phyloP scores from a whole-genome alignment of 2,329 filamentous ascomycete genomes.

The Diaporthe humulicola region DNA sequence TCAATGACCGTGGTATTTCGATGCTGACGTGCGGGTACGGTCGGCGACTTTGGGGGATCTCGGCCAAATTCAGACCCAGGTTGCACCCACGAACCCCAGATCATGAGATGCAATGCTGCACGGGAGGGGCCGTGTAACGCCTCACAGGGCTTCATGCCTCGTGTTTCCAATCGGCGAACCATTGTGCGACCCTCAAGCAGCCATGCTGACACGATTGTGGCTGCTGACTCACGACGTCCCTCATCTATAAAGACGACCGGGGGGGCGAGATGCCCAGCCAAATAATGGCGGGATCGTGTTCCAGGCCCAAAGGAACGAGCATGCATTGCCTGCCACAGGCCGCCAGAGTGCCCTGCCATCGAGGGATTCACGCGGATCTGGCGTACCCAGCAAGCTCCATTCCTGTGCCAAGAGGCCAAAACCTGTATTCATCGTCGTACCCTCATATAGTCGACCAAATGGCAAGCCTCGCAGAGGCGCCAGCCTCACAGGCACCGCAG shows the following conservation, averaged over 20 bases:
- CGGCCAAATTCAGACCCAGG: conserved; percentile 18
- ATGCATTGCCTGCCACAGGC: conserved; percentile 11
- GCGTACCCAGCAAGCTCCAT: neutral
- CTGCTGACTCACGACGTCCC: conserved; percentile 10
- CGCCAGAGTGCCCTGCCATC: conserved; percentile 16
- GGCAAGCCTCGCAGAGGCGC: conserved; percentile 7
- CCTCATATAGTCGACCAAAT: conserved; percentile 8
- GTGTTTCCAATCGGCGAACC: conserved; percentile 21
- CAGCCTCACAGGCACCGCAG: neutral
- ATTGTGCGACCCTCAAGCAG: neutral
- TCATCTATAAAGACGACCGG: neutral
- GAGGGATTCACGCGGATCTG: conserved; percentile 5
- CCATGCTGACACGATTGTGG: conserved; percentile 11
- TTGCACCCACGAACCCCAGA: conserved; percentile 21
- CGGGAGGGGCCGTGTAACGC: conserved; percentile 22
- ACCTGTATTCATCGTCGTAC: conserved; percentile 20
- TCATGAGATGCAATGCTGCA: conserved; percentile 4
- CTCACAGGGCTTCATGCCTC: conserved; percentile 2
- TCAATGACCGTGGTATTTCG: neutral
- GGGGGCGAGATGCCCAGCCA: neutral
- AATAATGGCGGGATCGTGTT: neutral
- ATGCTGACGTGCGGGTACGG: conserved; percentile 6
- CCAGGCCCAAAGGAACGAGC: neutral
- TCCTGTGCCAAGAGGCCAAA: conserved; percentile 21
- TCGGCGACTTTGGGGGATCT: conserved; percentile 2